Base-by-base conservation (phyloP, 2,329 filamentous ascomycete species). In the Penicillium capsulatum region DNA sequence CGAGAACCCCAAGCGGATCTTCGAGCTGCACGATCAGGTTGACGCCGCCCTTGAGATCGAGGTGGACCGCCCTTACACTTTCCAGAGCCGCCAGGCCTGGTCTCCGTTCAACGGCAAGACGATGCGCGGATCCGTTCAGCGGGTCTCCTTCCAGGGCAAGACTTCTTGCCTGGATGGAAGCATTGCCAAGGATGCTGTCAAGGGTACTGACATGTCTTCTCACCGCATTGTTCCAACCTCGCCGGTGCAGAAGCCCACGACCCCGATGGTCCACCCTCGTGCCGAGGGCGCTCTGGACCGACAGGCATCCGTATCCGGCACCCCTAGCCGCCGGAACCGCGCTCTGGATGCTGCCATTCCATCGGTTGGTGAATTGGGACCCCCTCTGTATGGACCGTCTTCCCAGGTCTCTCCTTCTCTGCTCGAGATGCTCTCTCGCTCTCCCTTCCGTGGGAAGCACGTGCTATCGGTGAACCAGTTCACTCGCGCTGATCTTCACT, bases 401-500 rank as follows among this genome's bases (percentile, higher is more conserved):
- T 74, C 83, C 22, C 78, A 81, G 42, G 59, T 68, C 6, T 73
- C 74, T 2, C 66, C 74, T 29, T 71, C 76, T 4, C 70, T 97
- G 20, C 74, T 79, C 34, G 77, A 87, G 45, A 75, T 96, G 31
- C 73, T 97, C 15, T 76, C 84, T 17, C 81, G 79, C 38, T 95
- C 90, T 2, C 78, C 84, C 0, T 96, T 97, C 76, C 94, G 90
- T 69, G 81, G 86, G 56, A 81, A 87, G 50, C 86, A 96, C 59
- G 85, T 98, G 32, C 73, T 96, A 33, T 96, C 91, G 1, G 92
- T 98, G 52, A 86, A 85, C 61, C 85, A 95, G 62, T 95, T 96
- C 72, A 83, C 75, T 34, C 84, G 90, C 32, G 77, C 85, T 13
- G 91, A 98, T 58, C 76, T 98, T 34, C 92, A 97, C 66, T 71